Evolutionary conservation across 1,284 basidiomycete genomes (phyloP).

Genomic region (Trametes polyzona): DNA sequence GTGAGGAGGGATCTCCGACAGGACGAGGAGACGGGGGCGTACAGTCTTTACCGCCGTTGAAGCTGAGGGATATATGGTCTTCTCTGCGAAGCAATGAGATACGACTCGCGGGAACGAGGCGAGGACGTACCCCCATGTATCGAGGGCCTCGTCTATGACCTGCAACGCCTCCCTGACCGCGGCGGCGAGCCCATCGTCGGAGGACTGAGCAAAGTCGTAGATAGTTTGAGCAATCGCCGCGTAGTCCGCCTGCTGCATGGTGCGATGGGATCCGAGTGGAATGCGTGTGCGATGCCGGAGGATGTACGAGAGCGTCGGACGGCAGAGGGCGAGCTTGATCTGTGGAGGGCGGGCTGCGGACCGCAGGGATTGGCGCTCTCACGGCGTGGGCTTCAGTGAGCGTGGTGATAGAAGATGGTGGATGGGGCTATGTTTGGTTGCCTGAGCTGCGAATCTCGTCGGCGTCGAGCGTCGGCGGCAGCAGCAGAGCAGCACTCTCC

Average conservation of each 20-base stretch:
- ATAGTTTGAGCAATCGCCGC: slow-evolving; percentile 52
- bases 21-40: slow-evolving; percentile 35
- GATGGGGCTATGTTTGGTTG: too few species aligned
- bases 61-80: slow-evolving; percentile 81
- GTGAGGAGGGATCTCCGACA: too few species aligned
- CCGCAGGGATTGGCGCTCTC: too few species aligned
- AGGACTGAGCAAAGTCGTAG: slow-evolving; percentile 57
- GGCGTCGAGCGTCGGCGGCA: too few species aligned
- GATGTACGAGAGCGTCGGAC: too few species aligned
- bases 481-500: too few species aligned
- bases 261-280: neutral
- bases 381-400: too few species aligned
- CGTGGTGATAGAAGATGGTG: too few species aligned
- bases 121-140: slow-evolving; percentile 73
- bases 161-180: slow-evolving; percentile 76
- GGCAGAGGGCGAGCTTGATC: too few species aligned
- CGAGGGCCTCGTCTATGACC: slow-evolving; percentile 79
- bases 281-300: neutral
- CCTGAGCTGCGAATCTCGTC: too few species aligned
- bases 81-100: slow-evolving; percentile 46
- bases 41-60: slow-evolving; percentile 99
- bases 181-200: slow-evolving; percentile 56
- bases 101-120: slow-evolving; percentile 9
- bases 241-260: slow-evolving; percentile 30
- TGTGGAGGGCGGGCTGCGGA: too few species aligned